Conservation (phyloP, 495 filamentous ascomycete species). For the Xylaria castorea region DNA sequence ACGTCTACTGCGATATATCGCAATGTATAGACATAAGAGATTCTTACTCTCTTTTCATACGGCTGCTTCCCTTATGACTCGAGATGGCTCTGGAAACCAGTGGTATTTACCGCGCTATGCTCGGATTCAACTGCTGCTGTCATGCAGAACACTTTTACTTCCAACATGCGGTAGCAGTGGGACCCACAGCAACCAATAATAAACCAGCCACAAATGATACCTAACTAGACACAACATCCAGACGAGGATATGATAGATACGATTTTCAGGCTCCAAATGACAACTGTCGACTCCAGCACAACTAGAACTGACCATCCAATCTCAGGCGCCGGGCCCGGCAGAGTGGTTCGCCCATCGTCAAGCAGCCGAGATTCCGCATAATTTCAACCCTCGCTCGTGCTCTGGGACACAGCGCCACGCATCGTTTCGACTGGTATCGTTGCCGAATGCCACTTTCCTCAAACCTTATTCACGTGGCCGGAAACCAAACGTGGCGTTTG, state of each 20-base stretch:
- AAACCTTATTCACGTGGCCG: background rate
- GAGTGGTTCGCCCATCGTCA: conserved; percentile 15
- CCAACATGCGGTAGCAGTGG: background rate
- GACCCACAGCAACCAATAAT: conserved; percentile 5
- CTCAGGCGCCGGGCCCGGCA: conserved; percentile 10
- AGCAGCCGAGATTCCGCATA: background rate
- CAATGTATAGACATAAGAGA: background rate
- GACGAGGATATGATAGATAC: background rate
- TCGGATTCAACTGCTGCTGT: background rate
- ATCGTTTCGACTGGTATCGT: background rate
- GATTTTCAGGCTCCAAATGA: background rate
- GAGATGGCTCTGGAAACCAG: background rate
- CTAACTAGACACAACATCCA: background rate
- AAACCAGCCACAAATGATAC: conserved; percentile 6
- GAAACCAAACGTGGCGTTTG: background rate
- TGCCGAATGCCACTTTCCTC: background rate
- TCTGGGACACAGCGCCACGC: conserved; percentile 2
- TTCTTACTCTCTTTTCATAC: background rate
- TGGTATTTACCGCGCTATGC: conserved; percentile 9
- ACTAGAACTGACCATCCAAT: conserved; percentile 13
- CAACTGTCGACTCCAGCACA: background rate
- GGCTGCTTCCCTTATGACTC: background rate
- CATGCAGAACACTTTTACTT: conserved; percentile 12
- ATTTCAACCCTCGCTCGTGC: background rate
- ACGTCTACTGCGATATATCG: background rate